A percentile compares a stretch with the other conserved stretches of the same genome.
These are phyloP conservation scores for Ascochyta pisi DNA, from an alignment of 2,329 filamentous ascomycete genomes.

Conservation along the genomic window DNA sequence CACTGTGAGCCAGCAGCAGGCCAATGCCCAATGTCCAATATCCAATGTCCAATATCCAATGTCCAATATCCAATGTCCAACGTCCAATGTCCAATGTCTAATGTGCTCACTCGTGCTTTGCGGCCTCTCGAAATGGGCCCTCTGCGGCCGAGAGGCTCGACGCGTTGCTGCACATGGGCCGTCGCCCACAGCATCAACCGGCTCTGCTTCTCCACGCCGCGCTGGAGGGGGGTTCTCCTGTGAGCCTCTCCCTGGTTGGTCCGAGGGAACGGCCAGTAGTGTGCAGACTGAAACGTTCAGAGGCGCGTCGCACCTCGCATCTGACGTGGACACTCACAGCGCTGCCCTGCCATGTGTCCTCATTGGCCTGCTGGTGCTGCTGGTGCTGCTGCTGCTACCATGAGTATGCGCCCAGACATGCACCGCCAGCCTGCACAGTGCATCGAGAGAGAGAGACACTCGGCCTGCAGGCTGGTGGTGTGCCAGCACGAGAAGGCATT, in stretches of 20 bases:
- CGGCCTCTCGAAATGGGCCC: no score
- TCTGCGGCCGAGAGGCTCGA: neutral
- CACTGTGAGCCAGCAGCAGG: neutral
- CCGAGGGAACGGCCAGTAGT: slow-evolving; percentile 17
- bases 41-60: no score
- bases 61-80: no score
- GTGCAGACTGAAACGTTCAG: slow-evolving; percentile 36
- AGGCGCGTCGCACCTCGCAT: slow-evolving; percentile 37
- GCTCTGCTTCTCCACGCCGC: neutral
- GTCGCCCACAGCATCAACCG: neutral
- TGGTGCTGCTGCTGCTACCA: no score
- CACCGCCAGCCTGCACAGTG: neutral
- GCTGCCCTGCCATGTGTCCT: slow-evolving; percentile 14
- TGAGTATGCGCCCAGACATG: no score
- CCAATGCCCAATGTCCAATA: neutral
- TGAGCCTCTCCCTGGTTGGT: slow-evolving; percentile 30
- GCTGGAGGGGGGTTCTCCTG: slow-evolving; percentile 21
- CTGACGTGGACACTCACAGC: slow-evolving; percentile 37
- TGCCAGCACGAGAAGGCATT: slow-evolving; percentile 7
- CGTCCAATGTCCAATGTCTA: no score
- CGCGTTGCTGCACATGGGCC: neutral
- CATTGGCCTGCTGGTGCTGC: slow-evolving; percentile 13
- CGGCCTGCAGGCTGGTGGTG: neutral
- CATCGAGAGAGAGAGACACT: neutral
- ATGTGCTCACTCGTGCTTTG: no score